phyloP scores from a whole-genome alignment of 306 rosid species.

The Senna siamea region DNA sequence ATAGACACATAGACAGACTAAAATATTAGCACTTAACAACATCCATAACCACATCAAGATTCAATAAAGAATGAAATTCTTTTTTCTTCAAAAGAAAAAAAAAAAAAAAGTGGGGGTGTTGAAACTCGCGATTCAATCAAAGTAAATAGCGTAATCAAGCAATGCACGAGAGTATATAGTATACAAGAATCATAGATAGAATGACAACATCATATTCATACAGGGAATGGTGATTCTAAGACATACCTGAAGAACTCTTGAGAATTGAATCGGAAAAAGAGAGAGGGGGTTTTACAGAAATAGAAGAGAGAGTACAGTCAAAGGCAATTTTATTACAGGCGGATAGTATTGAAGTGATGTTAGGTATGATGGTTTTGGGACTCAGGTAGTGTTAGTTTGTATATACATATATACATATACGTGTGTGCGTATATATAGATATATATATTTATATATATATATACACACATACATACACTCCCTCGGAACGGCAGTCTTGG shows the following conservation, averaged over 20 bases:
- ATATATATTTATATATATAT: no score
- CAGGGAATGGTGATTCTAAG: constrained; percentile 1
- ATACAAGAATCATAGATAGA: background rate
- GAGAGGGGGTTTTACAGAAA: no score
- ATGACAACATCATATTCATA: background rate
- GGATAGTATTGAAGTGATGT: background rate
- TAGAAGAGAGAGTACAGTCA: no score
- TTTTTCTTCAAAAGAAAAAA: no score
- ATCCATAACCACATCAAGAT: constrained; percentile 33
- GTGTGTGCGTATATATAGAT: no score
- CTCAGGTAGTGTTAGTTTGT: background rate
- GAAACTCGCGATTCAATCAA: constrained; percentile 19
- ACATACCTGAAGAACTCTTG: constrained; percentile 39
- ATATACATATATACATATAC: background rate
- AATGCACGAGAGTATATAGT: constrained; percentile 30
- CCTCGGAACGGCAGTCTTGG: no score
- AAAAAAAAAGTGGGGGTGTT: background rate
- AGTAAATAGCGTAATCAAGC: constrained; percentile 5
- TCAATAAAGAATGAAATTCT: background rate
- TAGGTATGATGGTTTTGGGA: background rate
- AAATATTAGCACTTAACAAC: background rate
- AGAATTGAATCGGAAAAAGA: constrained; percentile 2
- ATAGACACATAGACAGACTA: background rate
- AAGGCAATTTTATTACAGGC: background rate
- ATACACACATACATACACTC: no score